Conservation (phyloP, 2,329 filamentous ascomycete species). For the Colletotrichum lini region DNA sequence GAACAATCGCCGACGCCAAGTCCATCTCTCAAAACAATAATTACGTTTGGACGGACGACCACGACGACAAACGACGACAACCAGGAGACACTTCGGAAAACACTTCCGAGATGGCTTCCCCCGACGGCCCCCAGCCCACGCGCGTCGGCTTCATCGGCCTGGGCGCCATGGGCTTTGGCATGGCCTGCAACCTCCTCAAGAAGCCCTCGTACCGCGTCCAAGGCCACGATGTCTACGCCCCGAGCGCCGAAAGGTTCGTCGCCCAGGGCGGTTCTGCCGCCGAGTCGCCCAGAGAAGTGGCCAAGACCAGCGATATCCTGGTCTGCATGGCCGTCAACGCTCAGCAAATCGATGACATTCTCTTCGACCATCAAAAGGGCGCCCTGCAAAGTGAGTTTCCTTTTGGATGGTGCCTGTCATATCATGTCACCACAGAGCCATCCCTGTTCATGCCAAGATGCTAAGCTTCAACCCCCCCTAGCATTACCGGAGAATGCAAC, state of each 20-base stretch:
- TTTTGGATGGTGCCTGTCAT: too few species aligned
- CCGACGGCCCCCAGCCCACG: conserved; percentile 12
- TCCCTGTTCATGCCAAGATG: neutral
- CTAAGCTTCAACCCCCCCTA: conserved; percentile 15
- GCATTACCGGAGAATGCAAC: conserved; percentile 39
- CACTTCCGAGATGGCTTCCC: conserved; percentile 27
- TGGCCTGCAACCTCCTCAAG: conserved; percentile 52
- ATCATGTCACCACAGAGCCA: neutral
- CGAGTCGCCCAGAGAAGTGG: conserved; percentile 48
- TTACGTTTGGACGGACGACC: neutral
- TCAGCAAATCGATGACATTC: conserved; percentile 50
- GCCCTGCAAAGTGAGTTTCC: conserved; percentile 41
- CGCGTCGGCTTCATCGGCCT: conserved; percentile 54
- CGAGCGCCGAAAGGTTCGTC: conserved; percentile 49
- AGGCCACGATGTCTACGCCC: conserved; percentile 51
- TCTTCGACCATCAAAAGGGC: conserved; percentile 50
- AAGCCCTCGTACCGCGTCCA: conserved; percentile 49
- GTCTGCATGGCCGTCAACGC: conserved; percentile 55
- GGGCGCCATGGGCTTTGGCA: conserved; percentile 57
- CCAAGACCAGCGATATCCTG: conserved; percentile 48
- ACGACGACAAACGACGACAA: too few species aligned
- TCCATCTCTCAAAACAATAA: neutral
- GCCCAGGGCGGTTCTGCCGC: conserved; percentile 44
- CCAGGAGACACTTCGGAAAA: too few species aligned
- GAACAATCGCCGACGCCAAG: neutral